Percentiles rank a stretch among this genome's conserved stretches.
These are phyloP conservation scores for Aspergillus floridensis DNA, from an alignment of 2,329 filamentous ascomycete genomes.

Conservation along the genomic window DNA sequence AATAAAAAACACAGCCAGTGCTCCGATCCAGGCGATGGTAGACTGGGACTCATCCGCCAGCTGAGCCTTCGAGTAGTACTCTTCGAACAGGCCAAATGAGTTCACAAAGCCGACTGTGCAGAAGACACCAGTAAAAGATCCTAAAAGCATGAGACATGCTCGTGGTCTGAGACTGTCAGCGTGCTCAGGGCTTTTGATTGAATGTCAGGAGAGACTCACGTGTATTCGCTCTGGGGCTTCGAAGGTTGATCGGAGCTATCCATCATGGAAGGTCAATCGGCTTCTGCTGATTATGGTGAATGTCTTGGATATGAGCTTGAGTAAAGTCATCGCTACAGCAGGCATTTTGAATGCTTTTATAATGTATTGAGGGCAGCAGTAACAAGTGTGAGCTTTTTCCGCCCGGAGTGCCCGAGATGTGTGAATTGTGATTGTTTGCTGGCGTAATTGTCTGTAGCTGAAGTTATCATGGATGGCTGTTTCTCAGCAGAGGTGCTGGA, in stretches of 20 bases:
- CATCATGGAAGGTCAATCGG: not conserved
- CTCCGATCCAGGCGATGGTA: conserved; percentile 36
- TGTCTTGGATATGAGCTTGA: not conserved
- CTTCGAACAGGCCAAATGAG: conserved; percentile 38
- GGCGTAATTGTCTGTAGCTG: not conserved
- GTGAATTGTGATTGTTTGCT: too few species aligned
- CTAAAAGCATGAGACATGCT: conserved; percentile 29
- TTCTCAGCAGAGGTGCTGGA: too few species aligned
- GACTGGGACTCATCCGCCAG: conserved; percentile 27
- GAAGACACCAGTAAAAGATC: conserved; percentile 31
- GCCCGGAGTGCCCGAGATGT: conserved; percentile 3
- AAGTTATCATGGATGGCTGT: too few species aligned
- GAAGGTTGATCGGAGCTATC: not conserved
- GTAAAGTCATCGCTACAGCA: not conserved
- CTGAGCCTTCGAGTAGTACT: conserved; percentile 30
- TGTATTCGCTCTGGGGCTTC: conserved; percentile 23
- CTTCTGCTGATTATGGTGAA: not conserved
- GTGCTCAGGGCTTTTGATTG: not conserved
- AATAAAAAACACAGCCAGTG: conserved; percentile 32
- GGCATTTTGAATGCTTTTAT: not conserved
- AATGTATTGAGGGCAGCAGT: not conserved
- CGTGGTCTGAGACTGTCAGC: conserved; percentile 17
- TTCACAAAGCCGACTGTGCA: conserved; percentile 41
- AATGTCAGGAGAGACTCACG: conserved; percentile 13
- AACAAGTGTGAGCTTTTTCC: not conserved